These are phyloP conservation scores for Suillus tomentosus DNA, from an alignment of 768 basidiomycete genomes.

Conservation along the genomic window DNA sequence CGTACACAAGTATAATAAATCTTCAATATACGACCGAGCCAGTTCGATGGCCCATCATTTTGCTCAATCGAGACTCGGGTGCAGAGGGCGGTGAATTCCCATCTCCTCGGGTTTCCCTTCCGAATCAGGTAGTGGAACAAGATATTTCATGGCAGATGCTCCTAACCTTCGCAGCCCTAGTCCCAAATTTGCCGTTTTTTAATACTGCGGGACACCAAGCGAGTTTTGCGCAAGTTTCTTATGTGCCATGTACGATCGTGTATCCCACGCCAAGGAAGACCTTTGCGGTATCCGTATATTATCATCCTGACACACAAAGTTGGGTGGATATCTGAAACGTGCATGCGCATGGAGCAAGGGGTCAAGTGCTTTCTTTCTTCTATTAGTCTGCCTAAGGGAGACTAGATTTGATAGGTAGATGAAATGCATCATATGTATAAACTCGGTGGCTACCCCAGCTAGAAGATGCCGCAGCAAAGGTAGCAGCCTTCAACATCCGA, in stretches of 20 bases:
- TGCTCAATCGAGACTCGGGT: too few relatives aligned
- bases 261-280: background rate
- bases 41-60: background rate
- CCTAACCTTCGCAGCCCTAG: background rate
- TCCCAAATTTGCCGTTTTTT: background rate
- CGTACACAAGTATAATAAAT: background rate
- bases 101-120: background rate
- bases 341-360: background rate
- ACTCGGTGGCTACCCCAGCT: background rate
- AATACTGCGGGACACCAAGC: background rate
- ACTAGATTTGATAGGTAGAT: background rate
- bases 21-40: background rate
- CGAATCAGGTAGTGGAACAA: background rate
- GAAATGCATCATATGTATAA: background rate
- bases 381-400: background rate
- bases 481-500: background rate
- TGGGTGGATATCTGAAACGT: background rate
- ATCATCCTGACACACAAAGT: background rate
- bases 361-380: background rate
- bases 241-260: too few relatives aligned
- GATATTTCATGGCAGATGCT: background rate
- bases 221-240: background rate
- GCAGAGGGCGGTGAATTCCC: too few relatives aligned
- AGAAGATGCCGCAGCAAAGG: background rate
- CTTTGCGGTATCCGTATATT: background rate